Conservation (phyloP, 345 rosid genomes). For the Acer saccharum region DNA sequence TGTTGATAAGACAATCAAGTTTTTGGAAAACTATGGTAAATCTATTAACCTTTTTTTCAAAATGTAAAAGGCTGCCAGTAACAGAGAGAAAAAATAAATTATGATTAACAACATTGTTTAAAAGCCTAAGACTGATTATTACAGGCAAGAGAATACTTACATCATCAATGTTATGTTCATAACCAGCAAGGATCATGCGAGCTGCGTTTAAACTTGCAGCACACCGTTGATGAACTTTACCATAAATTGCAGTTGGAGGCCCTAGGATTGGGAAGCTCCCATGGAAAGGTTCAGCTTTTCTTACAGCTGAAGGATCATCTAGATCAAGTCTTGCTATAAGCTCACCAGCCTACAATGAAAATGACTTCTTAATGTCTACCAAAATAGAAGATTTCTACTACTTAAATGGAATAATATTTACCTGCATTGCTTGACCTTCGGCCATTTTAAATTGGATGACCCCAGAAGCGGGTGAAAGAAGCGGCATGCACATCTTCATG, state of each 20-base stretch:
- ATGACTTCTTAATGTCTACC: slow-evolving; percentile 16
- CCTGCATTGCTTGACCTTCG: slow-evolving; percentile 99
- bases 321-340: slow-evolving; percentile 94
- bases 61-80: background rate
- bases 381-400: background rate
- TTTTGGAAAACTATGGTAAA: slow-evolving; percentile 3
- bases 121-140: background rate
- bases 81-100: background rate
- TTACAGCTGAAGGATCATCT: slow-evolving; percentile 98
- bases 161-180: slow-evolving; percentile 90
- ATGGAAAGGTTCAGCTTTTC: slow-evolving; percentile 96
- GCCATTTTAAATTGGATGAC: slow-evolving; percentile 77
- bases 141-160: slow-evolving; percentile 43
- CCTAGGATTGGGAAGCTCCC: slow-evolving; percentile 89
- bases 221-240: slow-evolving; percentile 98
- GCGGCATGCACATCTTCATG: slow-evolving; percentile 99
- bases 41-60: background rate
- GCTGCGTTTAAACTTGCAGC: slow-evolving; percentile 93
- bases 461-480: slow-evolving; percentile 99
- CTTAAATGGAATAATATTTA: slow-evolving; percentile 28
- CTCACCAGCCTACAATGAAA: slow-evolving; percentile 83
- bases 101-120: background rate
- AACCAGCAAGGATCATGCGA: slow-evolving; percentile 97
- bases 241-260: slow-evolving; percentile 92
- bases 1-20: slow-evolving; percentile 6